These are phyloP conservation scores for Suhomyces guaymorum DNA, from an alignment of 1,139 yeast species.

Conservation along the genomic window DNA sequence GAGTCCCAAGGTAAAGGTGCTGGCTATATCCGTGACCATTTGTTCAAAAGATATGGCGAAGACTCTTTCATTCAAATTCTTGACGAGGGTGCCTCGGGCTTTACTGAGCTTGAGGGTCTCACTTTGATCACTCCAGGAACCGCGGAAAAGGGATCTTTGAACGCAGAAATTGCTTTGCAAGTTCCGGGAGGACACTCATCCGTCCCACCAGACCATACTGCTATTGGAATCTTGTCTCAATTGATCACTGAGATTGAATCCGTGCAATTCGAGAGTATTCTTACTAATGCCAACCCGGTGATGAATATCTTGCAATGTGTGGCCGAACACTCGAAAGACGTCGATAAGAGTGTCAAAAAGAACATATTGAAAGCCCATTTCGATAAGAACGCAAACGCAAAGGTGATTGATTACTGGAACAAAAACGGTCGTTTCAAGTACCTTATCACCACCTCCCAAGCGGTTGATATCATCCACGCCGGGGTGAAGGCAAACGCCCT, in stretches of 20 bases:
- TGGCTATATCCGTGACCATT: slow-evolving; percentile 28
- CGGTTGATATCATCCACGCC: slow-evolving; percentile 67
- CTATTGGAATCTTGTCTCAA: slow-evolving; percentile 47
- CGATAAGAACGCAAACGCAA: slow-evolving; percentile 42
- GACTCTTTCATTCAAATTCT: slow-evolving; percentile 43
- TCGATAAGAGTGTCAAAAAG: slow-evolving; percentile 32
- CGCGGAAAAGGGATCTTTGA: slow-evolving; percentile 49
- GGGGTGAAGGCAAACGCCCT: slow-evolving; percentile 73
- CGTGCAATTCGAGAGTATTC: slow-evolving; percentile 32
- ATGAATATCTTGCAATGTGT: slow-evolving; percentile 43
- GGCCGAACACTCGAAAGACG: slow-evolving; percentile 39
- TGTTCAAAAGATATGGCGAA: slow-evolving; percentile 37
- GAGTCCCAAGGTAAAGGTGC: slow-evolving; percentile 47
- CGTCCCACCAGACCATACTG: slow-evolving; percentile 49
- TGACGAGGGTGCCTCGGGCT: slow-evolving; percentile 47
- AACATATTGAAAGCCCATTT: slow-evolving; percentile 45
- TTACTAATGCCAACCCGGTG: slow-evolving; percentile 45
- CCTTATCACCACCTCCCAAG: slow-evolving; percentile 63
- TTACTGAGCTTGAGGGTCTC: slow-evolving; percentile 39
- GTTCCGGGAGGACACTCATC: slow-evolving; percentile 55
- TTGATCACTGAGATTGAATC: slow-evolving; percentile 42
- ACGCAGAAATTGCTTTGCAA: slow-evolving; percentile 37
- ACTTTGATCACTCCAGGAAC: slow-evolving; percentile 57
- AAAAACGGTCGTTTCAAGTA: slow-evolving; percentile 31
- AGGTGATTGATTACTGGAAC: slow-evolving; percentile 38